Evolutionary conservation across 1,284 basidiomycete species (phyloP), one percentile per base, ranked within the genome.

Genomic region (Moniliella sp.): DNA sequence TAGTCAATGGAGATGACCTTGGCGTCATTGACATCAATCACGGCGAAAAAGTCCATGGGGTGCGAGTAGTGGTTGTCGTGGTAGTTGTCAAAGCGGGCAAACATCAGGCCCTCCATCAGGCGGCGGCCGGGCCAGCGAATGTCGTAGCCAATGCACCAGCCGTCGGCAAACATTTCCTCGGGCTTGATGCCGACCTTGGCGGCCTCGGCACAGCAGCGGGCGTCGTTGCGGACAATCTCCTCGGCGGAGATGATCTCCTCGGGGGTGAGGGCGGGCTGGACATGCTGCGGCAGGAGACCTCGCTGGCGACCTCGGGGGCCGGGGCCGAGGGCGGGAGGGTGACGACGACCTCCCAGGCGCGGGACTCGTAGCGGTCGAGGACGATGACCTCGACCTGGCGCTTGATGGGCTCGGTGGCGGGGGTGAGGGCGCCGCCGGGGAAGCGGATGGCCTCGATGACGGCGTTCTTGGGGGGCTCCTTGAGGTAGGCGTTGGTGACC

Each of bases 261-360:
- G 1, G 73, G 67, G 0, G 78, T 74, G 34, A 83, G 75, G 47
- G 76, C 75, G 1, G 79, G 75, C 49, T 84, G 76, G 2, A 69
- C 61, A 1, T 72, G 72, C 30, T 73, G 71, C 1, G 74, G 68
- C 3, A 82, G 65, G n/a, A n/a, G n/a, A n/a, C n/a, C n/a, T n/a
- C n/a, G n/a, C n/a, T n/a, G n/a, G n/a, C n/a, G n/a, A n/a, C n/a
- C 34, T 68, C 65, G 21, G 7, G 21, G 8, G 21, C 21, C 8
- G 69, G 63, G 27, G 28, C 31, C 15, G 34, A 35, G 12, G 43
- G 12, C 17, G 15, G 26, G 26, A 44, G 26, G 14, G 27, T 16
- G 12, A 54, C 37, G 9, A 38, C 17, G 7, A 79, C 65, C 18
- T 63, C 61, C 75, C 76, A 79, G 28, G 68, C 63, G 0, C 58